phyloP scores from a whole-genome alignment of 75 land plant genomes.

The Cupressus sempervirens region DNA sequence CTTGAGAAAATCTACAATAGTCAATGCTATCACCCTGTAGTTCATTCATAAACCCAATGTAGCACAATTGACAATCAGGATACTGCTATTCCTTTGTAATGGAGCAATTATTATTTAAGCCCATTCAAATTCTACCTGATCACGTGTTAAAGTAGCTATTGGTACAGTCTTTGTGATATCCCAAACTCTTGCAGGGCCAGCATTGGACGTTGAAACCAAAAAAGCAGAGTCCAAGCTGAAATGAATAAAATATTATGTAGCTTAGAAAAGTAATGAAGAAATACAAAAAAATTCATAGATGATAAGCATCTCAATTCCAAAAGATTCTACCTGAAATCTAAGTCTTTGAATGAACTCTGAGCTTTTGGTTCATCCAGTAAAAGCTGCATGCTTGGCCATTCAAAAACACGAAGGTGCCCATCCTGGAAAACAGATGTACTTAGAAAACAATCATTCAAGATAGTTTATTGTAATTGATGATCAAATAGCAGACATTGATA shows the following conservation, averaged over 20 bases:
- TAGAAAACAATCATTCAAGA: background rate
- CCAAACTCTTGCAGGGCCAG: slow-evolving; percentile 91
- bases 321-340: slow-evolving; percentile 80
- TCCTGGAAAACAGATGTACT: slow-evolving; percentile 44
- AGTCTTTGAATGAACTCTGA: slow-evolving; percentile 67
- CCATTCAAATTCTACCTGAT: slow-evolving; percentile 29
- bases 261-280: background rate
- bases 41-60: background rate
- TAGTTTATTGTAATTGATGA: background rate
- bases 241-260: background rate
- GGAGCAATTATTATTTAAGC: background rate
- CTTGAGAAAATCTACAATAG: slow-evolving; percentile 79
- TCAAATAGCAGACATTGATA: background rate
- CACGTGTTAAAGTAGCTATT: slow-evolving; percentile 45
- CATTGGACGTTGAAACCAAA: slow-evolving; percentile 79
- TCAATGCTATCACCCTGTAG: slow-evolving; percentile 81
- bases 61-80: background rate
- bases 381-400: slow-evolving; percentile 79
- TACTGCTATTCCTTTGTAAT: background rate
- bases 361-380: slow-evolving; percentile 83
- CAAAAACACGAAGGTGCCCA: slow-evolving; percentile 86
- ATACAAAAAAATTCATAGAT: background rate
- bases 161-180: slow-evolving; percentile 54
- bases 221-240: slow-evolving; percentile 83
- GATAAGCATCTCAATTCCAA: background rate